phyloP scores from a whole-genome alignment of 805 yeast species.

The Metschnikowia henanensis region DNA sequence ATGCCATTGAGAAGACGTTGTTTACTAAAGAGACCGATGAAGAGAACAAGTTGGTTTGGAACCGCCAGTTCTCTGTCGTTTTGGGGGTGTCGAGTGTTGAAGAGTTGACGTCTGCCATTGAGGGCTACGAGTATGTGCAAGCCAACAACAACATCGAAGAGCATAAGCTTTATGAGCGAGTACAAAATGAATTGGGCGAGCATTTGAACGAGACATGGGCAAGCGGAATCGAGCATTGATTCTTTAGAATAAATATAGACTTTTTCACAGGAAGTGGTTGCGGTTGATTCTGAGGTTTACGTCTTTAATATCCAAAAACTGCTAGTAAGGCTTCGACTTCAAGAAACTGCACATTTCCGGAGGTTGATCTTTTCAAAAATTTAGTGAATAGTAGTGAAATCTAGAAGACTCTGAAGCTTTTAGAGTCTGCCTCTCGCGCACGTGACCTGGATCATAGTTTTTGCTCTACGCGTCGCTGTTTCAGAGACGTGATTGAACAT shows the following conservation, averaged over 20 bases:
- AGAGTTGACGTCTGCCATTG: constrained; percentile 66
- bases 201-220: constrained; percentile 70
- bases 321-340: too few relatives aligned
- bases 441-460: neutral
- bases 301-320: too few relatives aligned
- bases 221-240: constrained; percentile 33
- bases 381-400: too few relatives aligned
- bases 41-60: constrained; percentile 21
- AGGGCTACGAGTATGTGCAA: constrained; percentile 40
- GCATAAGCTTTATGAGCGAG: constrained; percentile 47
- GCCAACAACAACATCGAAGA: constrained; percentile 39
- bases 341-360: neutral
- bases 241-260: too few relatives aligned
- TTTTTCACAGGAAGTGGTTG: too few relatives aligned
- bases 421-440: neutral
- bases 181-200: constrained; percentile 45
- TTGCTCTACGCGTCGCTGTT: neutral
- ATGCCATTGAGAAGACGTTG: constrained; percentile 51
- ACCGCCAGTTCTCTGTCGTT: constrained; percentile 54
- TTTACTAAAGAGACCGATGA: constrained; percentile 22
- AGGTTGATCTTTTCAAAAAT: too few relatives aligned
- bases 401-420: too few relatives aligned
- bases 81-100: constrained; percentile 68
- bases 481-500: neutral
- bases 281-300: too few relatives aligned